These are phyloP conservation scores for Neopestalotiopsis clavispora DNA, from an alignment of 2,329 filamentous ascomycete genomes.

Conservation along the genomic window DNA sequence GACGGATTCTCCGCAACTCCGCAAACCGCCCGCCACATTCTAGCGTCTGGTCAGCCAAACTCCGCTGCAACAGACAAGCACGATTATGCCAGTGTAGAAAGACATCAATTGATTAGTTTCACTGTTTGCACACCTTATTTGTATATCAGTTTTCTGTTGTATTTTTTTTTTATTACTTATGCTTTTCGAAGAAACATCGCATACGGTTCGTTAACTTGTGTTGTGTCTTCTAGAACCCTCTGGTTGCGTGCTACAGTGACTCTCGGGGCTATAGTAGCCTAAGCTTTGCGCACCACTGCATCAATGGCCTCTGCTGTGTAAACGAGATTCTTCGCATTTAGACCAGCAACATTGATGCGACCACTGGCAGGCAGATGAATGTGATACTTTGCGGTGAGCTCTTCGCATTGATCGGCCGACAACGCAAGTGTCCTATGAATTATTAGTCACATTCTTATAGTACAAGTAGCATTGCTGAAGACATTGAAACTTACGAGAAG, in stretches of 20 bases:
- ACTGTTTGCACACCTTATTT: too few relatives aligned
- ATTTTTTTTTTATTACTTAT: too few relatives aligned
- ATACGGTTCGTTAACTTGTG: background rate
- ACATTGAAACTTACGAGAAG: background rate
- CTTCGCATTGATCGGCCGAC: conserved; percentile 1
- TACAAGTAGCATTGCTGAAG: background rate
- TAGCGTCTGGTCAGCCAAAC: background rate
- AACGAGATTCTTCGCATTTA: background rate
- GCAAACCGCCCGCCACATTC: background rate
- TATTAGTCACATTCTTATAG: background rate
- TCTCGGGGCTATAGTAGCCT: background rate
- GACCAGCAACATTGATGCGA: conserved; percentile 7
- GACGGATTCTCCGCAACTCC: background rate
- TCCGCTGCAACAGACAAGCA: background rate
- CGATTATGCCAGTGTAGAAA: too few relatives aligned
- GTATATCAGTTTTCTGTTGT: too few relatives aligned
- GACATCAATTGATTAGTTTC: too few relatives aligned
- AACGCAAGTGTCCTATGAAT: background rate
- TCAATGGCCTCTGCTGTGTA: conserved; percentile 7
- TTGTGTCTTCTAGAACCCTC: background rate
- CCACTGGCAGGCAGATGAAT: background rate
- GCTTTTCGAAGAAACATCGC: too few relatives aligned
- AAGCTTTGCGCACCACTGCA: background rate
- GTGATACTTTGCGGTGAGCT: background rate
- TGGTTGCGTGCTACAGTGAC: background rate